These are phyloP conservation scores for Pluteus cervinus DNA, from an alignment of 768 basidiomycete species.

Conservation along the genomic window DNA sequence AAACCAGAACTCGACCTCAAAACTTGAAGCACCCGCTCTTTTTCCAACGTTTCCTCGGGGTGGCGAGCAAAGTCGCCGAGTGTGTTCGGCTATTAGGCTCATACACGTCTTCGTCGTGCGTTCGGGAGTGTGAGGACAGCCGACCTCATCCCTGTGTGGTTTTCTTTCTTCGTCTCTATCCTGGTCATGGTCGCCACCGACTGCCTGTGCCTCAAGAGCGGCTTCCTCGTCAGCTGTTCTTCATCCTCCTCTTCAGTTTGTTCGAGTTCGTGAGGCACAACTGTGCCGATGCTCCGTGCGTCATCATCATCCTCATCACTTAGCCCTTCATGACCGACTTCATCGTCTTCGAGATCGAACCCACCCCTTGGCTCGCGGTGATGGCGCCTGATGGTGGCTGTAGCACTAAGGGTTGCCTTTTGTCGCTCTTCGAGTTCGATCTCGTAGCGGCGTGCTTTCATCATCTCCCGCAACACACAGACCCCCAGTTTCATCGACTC, in stretches of 20 bases:
- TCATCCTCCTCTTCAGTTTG: slow-evolving; percentile 73
- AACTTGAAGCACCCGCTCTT: slow-evolving; percentile 12
- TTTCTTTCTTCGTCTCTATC: slow-evolving; percentile 9
- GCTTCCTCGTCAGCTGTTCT: slow-evolving; percentile 32
- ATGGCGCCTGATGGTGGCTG: slow-evolving; percentile 8
- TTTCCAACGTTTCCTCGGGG: slow-evolving; percentile 17
- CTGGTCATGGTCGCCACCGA: slow-evolving; percentile 8
- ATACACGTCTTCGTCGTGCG: slow-evolving; percentile 42
- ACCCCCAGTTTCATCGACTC: slow-evolving; percentile 80
- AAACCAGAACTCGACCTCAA: slow-evolving; percentile 18
- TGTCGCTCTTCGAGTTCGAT: slow-evolving; percentile 11
- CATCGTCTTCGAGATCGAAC: slow-evolving; percentile 16
- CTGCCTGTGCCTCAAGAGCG: slow-evolving; percentile 15
- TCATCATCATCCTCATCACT: slow-evolving; percentile 63
- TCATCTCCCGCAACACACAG: slow-evolving; percentile 56
- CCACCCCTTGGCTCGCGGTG: slow-evolving; percentile 6
- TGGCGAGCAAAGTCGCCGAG: neutral
- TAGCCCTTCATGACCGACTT: slow-evolving; percentile 18
- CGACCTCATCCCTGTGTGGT: slow-evolving; percentile 44
- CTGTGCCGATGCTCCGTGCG: slow-evolving; percentile 62
- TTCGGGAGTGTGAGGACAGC: slow-evolving; percentile 77
- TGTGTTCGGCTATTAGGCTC: slow-evolving; percentile 12
- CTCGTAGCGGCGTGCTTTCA: slow-evolving; percentile 62
- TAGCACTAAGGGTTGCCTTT: slow-evolving; percentile 6
- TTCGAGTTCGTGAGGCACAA: slow-evolving; percentile 64